A percentile compares a stretch with the other conserved stretches of the same genome.
These are phyloP conservation scores for Straminergon stramineum DNA, from an alignment of 225 moss, liverwort and hornwort species.

Conservation along the genomic window DNA sequence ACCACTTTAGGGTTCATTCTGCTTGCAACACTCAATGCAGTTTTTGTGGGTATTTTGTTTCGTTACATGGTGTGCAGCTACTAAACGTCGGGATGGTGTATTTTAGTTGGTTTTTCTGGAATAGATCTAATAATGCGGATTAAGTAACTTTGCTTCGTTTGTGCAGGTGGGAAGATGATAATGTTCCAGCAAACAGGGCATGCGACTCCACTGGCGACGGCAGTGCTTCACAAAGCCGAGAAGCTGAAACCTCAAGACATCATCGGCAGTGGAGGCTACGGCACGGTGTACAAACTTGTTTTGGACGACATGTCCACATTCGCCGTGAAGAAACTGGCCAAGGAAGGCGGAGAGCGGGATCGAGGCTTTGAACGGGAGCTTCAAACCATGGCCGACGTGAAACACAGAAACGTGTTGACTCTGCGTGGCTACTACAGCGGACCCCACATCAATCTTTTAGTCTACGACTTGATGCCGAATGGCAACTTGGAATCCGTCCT, in stretches of 20 bases:
- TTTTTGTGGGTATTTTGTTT: not conserved
- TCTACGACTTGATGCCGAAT: slow-evolving; percentile 67
- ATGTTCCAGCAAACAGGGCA: slow-evolving; percentile 74
- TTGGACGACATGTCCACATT: slow-evolving; percentile 73
- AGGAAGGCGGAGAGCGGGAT: slow-evolving; percentile 36
- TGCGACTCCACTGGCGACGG: slow-evolving; percentile 57
- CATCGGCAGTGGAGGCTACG: slow-evolving; percentile 81
- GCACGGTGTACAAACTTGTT: slow-evolving; percentile 76
- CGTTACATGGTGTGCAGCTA: not conserved
- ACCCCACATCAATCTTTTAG: slow-evolving; percentile 55
- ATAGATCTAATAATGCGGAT: not conserved
- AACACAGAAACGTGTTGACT: slow-evolving; percentile 66
- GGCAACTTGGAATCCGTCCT: slow-evolving; percentile 64
- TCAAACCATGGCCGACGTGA: slow-evolving; percentile 66
- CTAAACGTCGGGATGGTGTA: too few relatives aligned
- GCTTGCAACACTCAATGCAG: not conserved
- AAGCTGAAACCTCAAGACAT: slow-evolving; percentile 53
- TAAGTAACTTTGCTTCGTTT: not conserved
- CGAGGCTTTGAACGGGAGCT: slow-evolving; percentile 66
- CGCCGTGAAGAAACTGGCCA: slow-evolving; percentile 73
- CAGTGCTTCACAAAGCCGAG: slow-evolving; percentile 52
- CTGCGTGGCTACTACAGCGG: slow-evolving; percentile 81
- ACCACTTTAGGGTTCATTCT: not conserved
- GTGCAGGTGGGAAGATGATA: slow-evolving; percentile 58
- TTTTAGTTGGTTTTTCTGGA: not conserved